Conservation (phyloP, 352 stramenopile species). For the Hyaloperonospora brassicae region DNA sequence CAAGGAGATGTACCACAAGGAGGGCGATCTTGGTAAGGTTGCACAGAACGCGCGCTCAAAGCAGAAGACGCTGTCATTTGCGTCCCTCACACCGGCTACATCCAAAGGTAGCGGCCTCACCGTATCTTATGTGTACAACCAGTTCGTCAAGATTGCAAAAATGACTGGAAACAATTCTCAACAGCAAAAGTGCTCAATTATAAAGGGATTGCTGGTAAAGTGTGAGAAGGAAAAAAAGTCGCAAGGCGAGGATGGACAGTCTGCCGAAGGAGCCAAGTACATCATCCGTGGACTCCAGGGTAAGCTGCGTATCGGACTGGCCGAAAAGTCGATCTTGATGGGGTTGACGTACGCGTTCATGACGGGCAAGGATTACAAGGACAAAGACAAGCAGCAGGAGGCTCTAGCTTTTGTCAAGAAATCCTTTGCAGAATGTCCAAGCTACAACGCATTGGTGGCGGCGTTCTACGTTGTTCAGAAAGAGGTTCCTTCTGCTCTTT, state of each 20-base stretch:
- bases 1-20: slow-evolving; percentile 93
- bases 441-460: slow-evolving; percentile 91
- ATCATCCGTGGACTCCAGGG: slow-evolving; percentile 97
- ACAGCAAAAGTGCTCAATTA: slow-evolving; percentile 95
- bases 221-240: slow-evolving; percentile 78
- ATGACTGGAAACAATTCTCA: slow-evolving; percentile 94
- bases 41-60: slow-evolving; percentile 91
- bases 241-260: slow-evolving; percentile 49
- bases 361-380: slow-evolving; percentile 71
- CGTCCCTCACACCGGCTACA: slow-evolving; percentile 49
- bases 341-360: slow-evolving; percentile 94
- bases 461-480: slow-evolving; percentile 74
- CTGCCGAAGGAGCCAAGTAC: slow-evolving; percentile 91
- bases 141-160: slow-evolving; percentile 90
- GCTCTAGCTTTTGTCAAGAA: slow-evolving; percentile 94
- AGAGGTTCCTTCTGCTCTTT: slow-evolving; percentile 27
- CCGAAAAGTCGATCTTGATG: slow-evolving; percentile 95
- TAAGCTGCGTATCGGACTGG: slow-evolving; percentile 97
- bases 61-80: slow-evolving; percentile 88
- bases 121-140: slow-evolving; percentile 79
- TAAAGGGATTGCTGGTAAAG: slow-evolving; percentile 94
- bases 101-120: slow-evolving; percentile 72
- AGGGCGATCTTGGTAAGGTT: slow-evolving; percentile 96
- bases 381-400: slow-evolving; percentile 84
- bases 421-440: slow-evolving; percentile 95